Base-by-base conservation (phyloP, 2,329 filamentous ascomycete genomes). In the Xylaria sp. region DNA sequence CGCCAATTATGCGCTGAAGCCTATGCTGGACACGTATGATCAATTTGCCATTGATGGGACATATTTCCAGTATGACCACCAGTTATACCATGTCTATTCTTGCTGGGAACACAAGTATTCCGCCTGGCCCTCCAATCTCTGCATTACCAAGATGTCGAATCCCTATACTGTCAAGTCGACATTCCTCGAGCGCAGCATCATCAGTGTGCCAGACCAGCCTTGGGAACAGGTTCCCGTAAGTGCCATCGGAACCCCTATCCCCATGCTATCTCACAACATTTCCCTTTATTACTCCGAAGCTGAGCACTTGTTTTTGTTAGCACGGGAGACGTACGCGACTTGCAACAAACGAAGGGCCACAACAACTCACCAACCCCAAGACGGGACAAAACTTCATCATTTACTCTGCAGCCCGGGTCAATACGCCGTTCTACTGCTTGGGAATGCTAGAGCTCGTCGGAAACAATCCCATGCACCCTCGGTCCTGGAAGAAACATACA, bases 31-130 rank as follows among this genome's bases (percentile, higher is more conserved):
- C 57, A 72, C 72, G 1, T 74, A 72, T 54, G 72, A 74, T 54
- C 70, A 72, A 57, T 74, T 74, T 52, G 73, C 72, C 49, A 73
- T 75, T 16, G 72, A 74, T 49, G 72, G 72, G 2, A 74, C 72
- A 2, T 75, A 74, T 47, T 73, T 74, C 57, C 52, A 64, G 11
- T 61, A 69, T 51, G 60, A 68, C n/a, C 61, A 68, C 39, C 57
- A 72, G 35, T 54, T 73, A 19, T 74, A 74, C 64, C 72, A 74
- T 58, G 68, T 74, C 10, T 74, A 75, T 64, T 73, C 70, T 0
- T 75, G 72, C 64, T 74, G 73, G 73, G 67, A 72, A 55, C 63
- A 71, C 1, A 69, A 71, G 44, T 73, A 70, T 50, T 73, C 72
- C 1, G 66, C 70, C 10, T 75, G 72, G 72, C 72, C 71, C 0